Conservation (phyloP, 2,329 filamentous ascomycete genomes). For the Ramularia endophylla region DNA sequence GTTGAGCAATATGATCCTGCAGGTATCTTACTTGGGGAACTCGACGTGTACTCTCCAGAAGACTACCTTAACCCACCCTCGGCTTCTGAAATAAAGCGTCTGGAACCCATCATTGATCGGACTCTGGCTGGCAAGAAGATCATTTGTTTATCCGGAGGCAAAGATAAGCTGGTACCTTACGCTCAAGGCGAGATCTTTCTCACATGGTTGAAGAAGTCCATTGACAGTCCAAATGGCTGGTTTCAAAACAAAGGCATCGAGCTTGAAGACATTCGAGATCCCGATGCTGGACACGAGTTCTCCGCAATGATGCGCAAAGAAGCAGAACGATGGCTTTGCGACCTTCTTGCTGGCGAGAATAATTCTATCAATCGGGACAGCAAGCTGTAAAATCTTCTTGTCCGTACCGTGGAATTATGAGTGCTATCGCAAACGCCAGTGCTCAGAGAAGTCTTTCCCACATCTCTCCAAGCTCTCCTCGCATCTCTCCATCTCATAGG, state of each 20-base stretch:
- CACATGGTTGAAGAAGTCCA: conserved; percentile 53
- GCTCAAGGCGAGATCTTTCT: conserved; percentile 55
- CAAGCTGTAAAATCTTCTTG: no score
- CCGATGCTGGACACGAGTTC: conserved; percentile 65
- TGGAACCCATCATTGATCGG: conserved; percentile 31
- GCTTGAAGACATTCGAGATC: conserved; percentile 62
- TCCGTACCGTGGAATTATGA: no score
- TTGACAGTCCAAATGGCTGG: conserved; percentile 39
- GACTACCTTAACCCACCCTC: conserved; percentile 33
- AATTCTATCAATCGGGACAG: no score
- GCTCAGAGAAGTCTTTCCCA: no score
- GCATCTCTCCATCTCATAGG: no score
- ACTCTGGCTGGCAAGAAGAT: conserved; percentile 54
- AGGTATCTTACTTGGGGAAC: conserved; percentile 56
- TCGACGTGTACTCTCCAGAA: conserved; percentile 25
- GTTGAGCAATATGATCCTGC: conserved; percentile 68
- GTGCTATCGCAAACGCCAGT: no score
- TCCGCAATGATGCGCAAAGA: conserved; percentile 61
- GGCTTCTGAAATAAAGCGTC: conserved; percentile 38
- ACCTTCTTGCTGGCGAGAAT: conserved; percentile 24
- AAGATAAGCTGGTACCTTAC: conserved; percentile 69
- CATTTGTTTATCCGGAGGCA: conserved; percentile 58
- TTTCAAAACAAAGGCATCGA: conserved; percentile 51
- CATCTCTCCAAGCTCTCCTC: conserved; percentile 1
- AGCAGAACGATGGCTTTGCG: conserved; percentile 57